phyloP scores from a whole-genome alignment of 768 basidiomycete genomes.

The Boletus sp. region DNA sequence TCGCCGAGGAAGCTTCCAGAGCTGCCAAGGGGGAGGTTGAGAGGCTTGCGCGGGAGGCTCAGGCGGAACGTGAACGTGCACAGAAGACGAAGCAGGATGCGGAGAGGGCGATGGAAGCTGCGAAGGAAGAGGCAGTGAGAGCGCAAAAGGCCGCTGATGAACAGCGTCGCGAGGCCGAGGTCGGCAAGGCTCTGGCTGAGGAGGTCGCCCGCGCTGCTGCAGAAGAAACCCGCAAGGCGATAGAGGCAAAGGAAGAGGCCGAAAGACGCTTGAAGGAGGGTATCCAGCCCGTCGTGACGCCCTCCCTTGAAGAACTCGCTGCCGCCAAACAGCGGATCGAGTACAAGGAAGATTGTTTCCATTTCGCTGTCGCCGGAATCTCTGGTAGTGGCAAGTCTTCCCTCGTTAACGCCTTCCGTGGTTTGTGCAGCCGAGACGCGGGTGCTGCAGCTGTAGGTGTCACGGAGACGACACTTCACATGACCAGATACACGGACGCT shows the following conservation, averaged over 20 bases:
- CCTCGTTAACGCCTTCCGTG: slow-evolving; percentile 36
- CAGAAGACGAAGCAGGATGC: slow-evolving; percentile 3
- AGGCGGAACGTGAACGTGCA: slow-evolving; percentile 4
- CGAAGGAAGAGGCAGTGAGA: background rate
- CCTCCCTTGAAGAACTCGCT: slow-evolving; percentile 19
- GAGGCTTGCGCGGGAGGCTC: slow-evolving; percentile 1
- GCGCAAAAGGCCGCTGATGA: background rate
- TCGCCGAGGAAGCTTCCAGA: slow-evolving; percentile 1
- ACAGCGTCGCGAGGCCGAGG: background rate
- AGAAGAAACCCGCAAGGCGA: slow-evolving; percentile 1
- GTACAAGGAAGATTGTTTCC: slow-evolving; percentile 27
- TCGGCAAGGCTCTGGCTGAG: background rate
- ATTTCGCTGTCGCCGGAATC: slow-evolving; percentile 35
- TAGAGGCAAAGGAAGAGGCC: slow-evolving; percentile 11
- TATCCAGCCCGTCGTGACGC: slow-evolving; percentile 26
- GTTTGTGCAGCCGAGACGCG: slow-evolving; percentile 18
- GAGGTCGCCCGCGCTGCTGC: background rate
- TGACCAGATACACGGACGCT: slow-evolving; percentile 27
- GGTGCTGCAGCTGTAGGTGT: slow-evolving; percentile 30
- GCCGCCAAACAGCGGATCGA: slow-evolving; percentile 15
- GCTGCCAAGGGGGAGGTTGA: slow-evolving; percentile 8
- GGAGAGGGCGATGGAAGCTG: slow-evolving; percentile 2
- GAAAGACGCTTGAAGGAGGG: slow-evolving; percentile 22
- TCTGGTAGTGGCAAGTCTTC: slow-evolving; percentile 38
- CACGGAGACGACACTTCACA: slow-evolving; percentile 29